Base-by-base conservation (phyloP, 768 basidiomycete species). In the Gymnopilus dilepis region DNA sequence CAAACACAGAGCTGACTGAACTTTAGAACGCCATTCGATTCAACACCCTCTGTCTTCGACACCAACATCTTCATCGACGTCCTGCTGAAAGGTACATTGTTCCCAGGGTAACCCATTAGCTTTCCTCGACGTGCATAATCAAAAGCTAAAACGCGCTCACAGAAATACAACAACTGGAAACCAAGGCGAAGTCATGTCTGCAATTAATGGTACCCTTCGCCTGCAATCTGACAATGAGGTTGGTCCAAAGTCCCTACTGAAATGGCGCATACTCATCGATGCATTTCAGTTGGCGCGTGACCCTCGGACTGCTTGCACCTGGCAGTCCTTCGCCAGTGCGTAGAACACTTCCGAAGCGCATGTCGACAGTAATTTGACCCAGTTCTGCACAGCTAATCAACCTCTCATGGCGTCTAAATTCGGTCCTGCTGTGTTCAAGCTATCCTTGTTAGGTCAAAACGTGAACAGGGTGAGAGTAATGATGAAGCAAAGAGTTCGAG, bases 231-330 rank as follows among this genome's bases (percentile, higher is more conserved):
- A 83, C 69, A 70, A 67, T 48, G 59, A 61, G 21, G 73, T 73
- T 61, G 67, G 62, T 51, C 48, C 42, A 24, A n/a, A 54, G 22
- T 42, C 41, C n/a, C 11, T 24, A 5, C 22, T 19, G n/a, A n/a
- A n/a, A 4, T 9, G 8, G 3, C 12, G 17, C 15, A 19, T 22
- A n/a, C 6, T 38, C 56, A 31, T 43, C 41, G n/a, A 28, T 50
- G 7, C 21, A 12, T 19, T 41, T 19, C n/a, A 62, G 73, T 64
- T 76, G 57, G 74, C 74, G n/a, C 61, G 72, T 56, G 79, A 83
- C 68, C 58, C 74, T 6, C 72, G 77, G 51, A 84, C 82, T 24
- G 74, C 78, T 17, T 83, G 82, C 72, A 66, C 67, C 45, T 83
- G 81, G 81, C 82, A 83, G 67, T 69, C 71, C 2, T 74, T 77